These are phyloP conservation scores for Scleromitrula shiraiana DNA, from an alignment of 2,329 filamentous ascomycete species.

Conservation along the genomic window DNA sequence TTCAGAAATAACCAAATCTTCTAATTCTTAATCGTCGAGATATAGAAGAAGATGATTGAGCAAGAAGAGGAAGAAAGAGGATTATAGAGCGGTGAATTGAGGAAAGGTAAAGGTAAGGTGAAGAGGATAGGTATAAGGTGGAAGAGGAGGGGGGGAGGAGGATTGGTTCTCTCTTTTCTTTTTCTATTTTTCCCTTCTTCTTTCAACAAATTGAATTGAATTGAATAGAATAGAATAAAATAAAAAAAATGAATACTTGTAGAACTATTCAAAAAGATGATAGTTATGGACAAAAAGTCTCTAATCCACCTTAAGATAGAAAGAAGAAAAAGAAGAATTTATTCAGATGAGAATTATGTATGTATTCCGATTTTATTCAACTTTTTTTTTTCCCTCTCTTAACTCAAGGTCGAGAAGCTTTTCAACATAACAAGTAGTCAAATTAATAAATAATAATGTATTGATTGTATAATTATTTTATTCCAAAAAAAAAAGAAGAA, in stretches of 20 bases:
- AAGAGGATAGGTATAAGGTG: background rate
- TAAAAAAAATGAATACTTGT: background rate
- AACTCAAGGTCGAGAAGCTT: no score
- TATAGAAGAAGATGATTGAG: no score
- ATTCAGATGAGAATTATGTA: background rate
- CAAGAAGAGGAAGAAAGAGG: no score
- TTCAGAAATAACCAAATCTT: no score
- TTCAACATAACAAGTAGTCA: constrained; percentile 14
- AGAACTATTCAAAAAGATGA: constrained; percentile 19
- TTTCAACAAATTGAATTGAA: no score
- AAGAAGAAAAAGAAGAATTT: constrained; percentile 15
- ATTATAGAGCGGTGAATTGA: no score
- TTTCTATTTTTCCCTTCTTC: constrained; percentile 13
- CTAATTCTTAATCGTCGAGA: background rate
- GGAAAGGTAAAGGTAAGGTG: no score
- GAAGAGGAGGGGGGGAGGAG: background rate
- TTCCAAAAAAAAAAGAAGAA: no score
- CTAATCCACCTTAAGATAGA: background rate
- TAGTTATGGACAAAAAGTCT: constrained; percentile 23
- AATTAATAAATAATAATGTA: no score
- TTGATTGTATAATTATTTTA: no score
- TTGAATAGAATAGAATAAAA: background rate
- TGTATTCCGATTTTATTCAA: background rate
- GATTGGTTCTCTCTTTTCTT: constrained; percentile 5
- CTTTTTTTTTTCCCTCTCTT: background rate